A percentile compares a stretch with the other conserved stretches of the same genome.
phyloP scores from a whole-genome alignment of 179 eudicot species.

The Heliamphora pulchella region DNA sequence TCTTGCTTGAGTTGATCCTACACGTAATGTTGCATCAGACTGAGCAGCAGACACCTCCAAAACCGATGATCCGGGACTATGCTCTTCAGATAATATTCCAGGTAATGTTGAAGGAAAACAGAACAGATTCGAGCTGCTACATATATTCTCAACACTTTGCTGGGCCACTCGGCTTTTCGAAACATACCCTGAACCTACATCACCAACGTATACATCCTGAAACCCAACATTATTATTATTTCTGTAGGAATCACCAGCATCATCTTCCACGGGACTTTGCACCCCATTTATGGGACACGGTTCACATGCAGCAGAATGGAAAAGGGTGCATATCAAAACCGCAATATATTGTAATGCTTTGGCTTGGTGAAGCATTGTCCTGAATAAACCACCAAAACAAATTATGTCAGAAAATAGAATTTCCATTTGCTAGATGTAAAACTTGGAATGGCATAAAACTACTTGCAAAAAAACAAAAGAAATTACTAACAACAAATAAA shows the following conservation, averaged over 20 bases:
- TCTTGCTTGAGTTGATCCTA: conserved; percentile 20
- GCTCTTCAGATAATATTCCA: conserved; percentile 31
- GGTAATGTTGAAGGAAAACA: conserved; percentile 42
- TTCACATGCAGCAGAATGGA: conserved; percentile 32
- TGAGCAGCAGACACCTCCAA: conserved; percentile 21
- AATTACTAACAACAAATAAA: too few relatives aligned
- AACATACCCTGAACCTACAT: conserved; percentile 21
- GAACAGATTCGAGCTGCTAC: conserved; percentile 34
- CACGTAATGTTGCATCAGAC: conserved; percentile 24
- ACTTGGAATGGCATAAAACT: not conserved
- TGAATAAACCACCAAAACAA: conserved; percentile 4
- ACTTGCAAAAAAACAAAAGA: not conserved
- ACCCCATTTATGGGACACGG: conserved; percentile 30
- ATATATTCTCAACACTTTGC: conserved; percentile 26
- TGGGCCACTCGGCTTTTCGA: conserved; percentile 14
- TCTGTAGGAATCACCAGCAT: conserved; percentile 32
- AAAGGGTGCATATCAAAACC: conserved; percentile 32
- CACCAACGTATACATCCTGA: conserved; percentile 24
- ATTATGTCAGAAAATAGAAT: conserved; percentile 1
- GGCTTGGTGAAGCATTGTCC: conserved; percentile 18
- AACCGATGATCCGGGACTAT: conserved; percentile 14
- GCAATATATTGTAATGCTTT: conserved; percentile 25
- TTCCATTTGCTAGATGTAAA: not conserved
- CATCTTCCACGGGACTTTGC: conserved; percentile 26
- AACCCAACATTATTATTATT: conserved; percentile 21